phyloP scores from a whole-genome alignment of 257 asterid species.

The Salvia miltiorrhiza region DNA sequence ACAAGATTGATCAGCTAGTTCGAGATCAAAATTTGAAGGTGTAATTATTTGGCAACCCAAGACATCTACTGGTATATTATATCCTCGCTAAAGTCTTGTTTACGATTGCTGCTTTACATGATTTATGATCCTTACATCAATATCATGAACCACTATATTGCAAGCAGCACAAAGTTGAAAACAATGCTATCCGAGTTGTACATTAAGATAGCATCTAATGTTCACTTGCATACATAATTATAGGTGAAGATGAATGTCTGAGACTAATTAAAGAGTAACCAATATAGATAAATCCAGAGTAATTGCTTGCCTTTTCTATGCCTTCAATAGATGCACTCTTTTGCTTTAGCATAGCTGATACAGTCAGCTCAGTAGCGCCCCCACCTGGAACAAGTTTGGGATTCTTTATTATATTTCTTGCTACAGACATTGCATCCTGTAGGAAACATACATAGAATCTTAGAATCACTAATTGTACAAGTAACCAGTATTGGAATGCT shows the following conservation, averaged over 20 bases:
- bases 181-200: neutral
- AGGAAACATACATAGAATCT: slow-evolving; percentile 11
- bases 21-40: neutral
- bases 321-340: slow-evolving; percentile 91
- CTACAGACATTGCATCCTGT: slow-evolving; percentile 97
- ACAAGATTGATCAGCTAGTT: neutral
- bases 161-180: neutral
- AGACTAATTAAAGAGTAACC: neutral
- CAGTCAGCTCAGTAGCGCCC: slow-evolving; percentile 95
- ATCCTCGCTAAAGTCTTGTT: neutral
- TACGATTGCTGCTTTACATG: neutral
- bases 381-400: slow-evolving; percentile 99
- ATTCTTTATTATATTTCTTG: slow-evolving; percentile 87
- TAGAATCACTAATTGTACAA: slow-evolving; percentile 1
- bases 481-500: neutral
- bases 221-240: neutral
- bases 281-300: neutral
- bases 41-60: neutral
- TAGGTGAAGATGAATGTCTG: neutral
- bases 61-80: neutral
- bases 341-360: slow-evolving; percentile 84
- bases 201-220: neutral
- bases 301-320: slow-evolving; percentile 65
- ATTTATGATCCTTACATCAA: neutral
- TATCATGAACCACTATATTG: neutral